Percentiles rank a stretch among this genome's conserved stretches.
Conservation (phyloP, 164 flowering plant genomes). For the Stephania japonica region DNA sequence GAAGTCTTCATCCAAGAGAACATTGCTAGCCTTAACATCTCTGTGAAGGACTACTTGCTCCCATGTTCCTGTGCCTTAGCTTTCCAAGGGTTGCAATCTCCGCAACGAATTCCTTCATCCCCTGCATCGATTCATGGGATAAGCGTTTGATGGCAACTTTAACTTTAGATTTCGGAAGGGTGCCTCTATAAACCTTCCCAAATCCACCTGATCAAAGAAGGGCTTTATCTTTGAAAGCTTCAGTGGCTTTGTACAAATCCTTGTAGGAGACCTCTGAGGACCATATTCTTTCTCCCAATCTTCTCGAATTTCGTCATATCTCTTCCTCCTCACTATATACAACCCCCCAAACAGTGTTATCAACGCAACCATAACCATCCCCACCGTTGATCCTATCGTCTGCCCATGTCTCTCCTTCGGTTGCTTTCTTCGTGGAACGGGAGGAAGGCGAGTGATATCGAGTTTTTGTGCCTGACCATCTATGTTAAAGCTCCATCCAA, state of each 20-base stretch:
- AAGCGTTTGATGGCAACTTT: constrained; percentile 48
- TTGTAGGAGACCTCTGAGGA: constrained; percentile 41
- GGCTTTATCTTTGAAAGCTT: constrained; percentile 33
- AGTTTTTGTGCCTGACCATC: constrained; percentile 27
- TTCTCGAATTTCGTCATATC: constrained; percentile 26
- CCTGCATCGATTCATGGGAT: constrained; percentile 33
- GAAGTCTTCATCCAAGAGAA: constrained; percentile 46
- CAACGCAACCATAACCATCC: constrained; percentile 11
- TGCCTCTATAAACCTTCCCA: constrained; percentile 44
- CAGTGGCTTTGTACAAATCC: constrained; percentile 36
- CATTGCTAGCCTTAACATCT: constrained; percentile 56
- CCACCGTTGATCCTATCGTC: constrained; percentile 11
- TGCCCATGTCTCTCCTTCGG: constrained; percentile 11
- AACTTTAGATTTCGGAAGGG: constrained; percentile 25
- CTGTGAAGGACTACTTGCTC: constrained; percentile 49
- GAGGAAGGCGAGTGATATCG: constrained; percentile 35
- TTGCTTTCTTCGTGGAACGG: constrained; percentile 12
- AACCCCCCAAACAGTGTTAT: constrained; percentile 7
- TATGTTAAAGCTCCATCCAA: no score
- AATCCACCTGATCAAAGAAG: constrained; percentile 51
- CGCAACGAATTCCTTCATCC: constrained; percentile 45
- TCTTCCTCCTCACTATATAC: constrained; percentile 1
- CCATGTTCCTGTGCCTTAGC: constrained; percentile 20
- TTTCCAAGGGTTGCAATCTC: constrained; percentile 45
- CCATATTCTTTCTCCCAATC: no score